Base-by-base conservation (phyloP, 2,329 filamentous ascomycete species). In the Aspergillus pseudoglaucus region DNA sequence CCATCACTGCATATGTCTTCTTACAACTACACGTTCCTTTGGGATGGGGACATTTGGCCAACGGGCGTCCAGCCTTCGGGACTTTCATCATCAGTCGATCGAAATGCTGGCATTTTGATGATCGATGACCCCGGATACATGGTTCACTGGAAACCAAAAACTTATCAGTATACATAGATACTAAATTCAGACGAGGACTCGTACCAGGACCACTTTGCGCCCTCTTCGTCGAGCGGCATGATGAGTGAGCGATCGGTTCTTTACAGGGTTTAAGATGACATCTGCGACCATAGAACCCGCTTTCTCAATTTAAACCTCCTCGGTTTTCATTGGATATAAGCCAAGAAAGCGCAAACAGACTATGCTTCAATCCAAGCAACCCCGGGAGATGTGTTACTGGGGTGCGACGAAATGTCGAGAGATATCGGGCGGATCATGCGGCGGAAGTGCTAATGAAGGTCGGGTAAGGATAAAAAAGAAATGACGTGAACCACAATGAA, bases 81-180 rank as follows among this genome's bases (percentile, higher is more conserved):
- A 76, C 73, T 57, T 73, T 73, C 57, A 75, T 71, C 68, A 76
- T 74, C 33, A 75, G 61, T 50, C 73, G 64, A 51, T 75, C 72
- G 45, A 68, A 71, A 54, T 76, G 72, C 47, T 69, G 68, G 43
- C 72, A 75, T 71, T 75, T 75, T 48, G 72, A 74, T 18, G 72
- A 75, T 45, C 72, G 68, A 57, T 75, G 72, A 15, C 72, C 72
- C 47, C 72, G 69, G 54, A 75, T 72, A 51, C 72, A 75, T 55
- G 72, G 72, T 53, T 75, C 72, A 50, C 72, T 75, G 39, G 6
- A 30, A 8, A 37, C 42, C 3, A 7, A n/a, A 23, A 40, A 39
- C 12, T 49, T n/a, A 20, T 48, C 39, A 53, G 43, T 17, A 39
- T 22, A 43, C 35, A n/a, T 23, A 32, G 39, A 14, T 47, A 23